phyloP scores from a whole-genome alignment of 495 filamentous ascomycete genomes.

The Penicillium egyptiacum region DNA sequence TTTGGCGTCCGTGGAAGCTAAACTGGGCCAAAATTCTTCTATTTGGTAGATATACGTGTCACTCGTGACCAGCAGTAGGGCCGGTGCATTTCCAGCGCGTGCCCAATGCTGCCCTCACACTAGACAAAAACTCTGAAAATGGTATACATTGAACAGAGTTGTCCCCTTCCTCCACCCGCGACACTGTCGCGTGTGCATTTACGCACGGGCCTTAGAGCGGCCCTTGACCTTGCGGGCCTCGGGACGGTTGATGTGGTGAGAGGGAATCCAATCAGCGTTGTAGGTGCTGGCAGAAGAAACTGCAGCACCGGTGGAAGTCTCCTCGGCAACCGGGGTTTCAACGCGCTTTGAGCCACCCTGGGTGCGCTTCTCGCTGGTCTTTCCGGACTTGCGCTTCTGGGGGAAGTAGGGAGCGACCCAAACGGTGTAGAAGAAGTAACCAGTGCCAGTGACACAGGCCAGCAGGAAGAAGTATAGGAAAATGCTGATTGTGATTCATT shows the following conservation, averaged over 20 bases:
- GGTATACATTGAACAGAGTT: neutral
- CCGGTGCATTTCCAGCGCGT: slow-evolving; percentile 35
- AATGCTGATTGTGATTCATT: slow-evolving; percentile 57
- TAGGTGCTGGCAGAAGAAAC: slow-evolving; percentile 72
- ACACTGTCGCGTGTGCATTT: slow-evolving; percentile 19
- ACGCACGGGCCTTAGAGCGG: slow-evolving; percentile 55
- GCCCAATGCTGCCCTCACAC: neutral
- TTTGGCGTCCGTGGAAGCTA: slow-evolving; percentile 8
- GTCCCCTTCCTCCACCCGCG: slow-evolving; percentile 1
- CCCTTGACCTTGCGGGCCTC: slow-evolving; percentile 78
- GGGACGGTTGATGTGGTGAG: slow-evolving; percentile 84
- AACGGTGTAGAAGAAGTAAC: slow-evolving; percentile 97
- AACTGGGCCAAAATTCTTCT: slow-evolving; percentile 13
- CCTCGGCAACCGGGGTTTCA: slow-evolving; percentile 61
- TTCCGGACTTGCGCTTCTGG: slow-evolving; percentile 71
- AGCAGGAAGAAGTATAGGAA: slow-evolving; percentile 96
- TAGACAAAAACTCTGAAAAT: neutral
- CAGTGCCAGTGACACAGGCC: slow-evolving; percentile 69
- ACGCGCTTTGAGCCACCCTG: slow-evolving; percentile 63
- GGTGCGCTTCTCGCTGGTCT: slow-evolving; percentile 61
- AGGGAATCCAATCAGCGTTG: slow-evolving; percentile 96
- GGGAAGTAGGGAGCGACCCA: slow-evolving; percentile 97
- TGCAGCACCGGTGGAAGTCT: slow-evolving; percentile 63
- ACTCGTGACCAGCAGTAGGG: slow-evolving; percentile 18
- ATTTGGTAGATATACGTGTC: slow-evolving; percentile 38